Conservation (phyloP, 2,329 filamentous ascomycete genomes). For the Beauveria sp. region DNA sequence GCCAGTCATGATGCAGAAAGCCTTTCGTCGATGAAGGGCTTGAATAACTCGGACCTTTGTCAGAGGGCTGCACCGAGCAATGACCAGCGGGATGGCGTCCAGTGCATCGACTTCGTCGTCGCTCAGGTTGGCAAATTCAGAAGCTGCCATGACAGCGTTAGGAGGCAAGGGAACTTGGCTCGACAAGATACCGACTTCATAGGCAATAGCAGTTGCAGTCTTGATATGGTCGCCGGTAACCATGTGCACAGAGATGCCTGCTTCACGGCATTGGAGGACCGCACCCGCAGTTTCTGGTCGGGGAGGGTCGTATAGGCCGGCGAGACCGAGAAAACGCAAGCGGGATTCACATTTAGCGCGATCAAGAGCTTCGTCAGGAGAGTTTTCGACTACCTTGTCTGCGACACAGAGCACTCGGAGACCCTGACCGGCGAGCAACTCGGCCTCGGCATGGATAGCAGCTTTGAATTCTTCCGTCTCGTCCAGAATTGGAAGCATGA, state of each 20-base stretch:
- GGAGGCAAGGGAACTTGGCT: constrained; percentile 26
- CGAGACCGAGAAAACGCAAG: constrained; percentile 60
- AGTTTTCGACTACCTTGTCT: constrained; percentile 34
- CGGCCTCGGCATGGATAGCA: constrained; percentile 41
- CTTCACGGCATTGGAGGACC: constrained; percentile 49
- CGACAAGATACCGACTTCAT: constrained; percentile 54
- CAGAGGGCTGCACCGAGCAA: constrained; percentile 61
- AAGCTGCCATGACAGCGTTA: constrained; percentile 51
- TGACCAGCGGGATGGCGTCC: constrained; percentile 54
- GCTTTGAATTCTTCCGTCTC: constrained; percentile 39
- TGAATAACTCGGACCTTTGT: constrained; percentile 73
- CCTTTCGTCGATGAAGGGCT: constrained; percentile 59
- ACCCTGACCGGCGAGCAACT: constrained; percentile 53
- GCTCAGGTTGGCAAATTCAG: constrained; percentile 54
- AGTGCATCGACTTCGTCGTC: constrained; percentile 57
- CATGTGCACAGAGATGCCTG: constrained; percentile 62
- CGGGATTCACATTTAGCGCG: constrained; percentile 48
- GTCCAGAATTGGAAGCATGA: constrained; percentile 44
- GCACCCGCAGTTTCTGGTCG: constrained; percentile 57
- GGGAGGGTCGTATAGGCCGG: constrained; percentile 66
- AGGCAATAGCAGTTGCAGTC: constrained; percentile 58
- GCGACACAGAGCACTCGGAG: constrained; percentile 64
- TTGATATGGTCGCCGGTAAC: constrained; percentile 62
- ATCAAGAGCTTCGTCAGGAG: constrained; percentile 31
- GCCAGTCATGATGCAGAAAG: constrained; percentile 68